phyloP scores from a whole-genome alignment of 257 asterid species.

The Solanum medicagineum region DNA sequence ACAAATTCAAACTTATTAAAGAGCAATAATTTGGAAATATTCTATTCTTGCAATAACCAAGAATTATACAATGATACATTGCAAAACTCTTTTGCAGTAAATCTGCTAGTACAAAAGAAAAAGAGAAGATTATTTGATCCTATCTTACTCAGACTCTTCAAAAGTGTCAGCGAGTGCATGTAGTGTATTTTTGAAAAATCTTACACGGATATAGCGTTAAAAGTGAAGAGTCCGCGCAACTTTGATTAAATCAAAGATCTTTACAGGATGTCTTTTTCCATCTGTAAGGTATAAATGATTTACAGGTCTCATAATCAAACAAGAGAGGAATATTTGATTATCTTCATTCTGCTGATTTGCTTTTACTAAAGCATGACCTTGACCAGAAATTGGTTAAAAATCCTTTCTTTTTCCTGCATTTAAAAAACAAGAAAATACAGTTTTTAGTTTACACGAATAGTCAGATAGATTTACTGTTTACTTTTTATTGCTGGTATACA shows the following conservation, averaged over 20 bases:
- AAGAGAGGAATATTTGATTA: not conserved
- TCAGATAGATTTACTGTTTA: not conserved
- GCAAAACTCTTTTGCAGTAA: not conserved
- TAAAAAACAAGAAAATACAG: not conserved
- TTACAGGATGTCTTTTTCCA: not conserved
- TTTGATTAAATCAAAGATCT: not conserved
- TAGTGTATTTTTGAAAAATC: too few relatives aligned
- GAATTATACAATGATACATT: not conserved
- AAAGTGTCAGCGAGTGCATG: too few relatives aligned
- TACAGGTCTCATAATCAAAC: not conserved
- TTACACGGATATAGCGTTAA: too few relatives aligned
- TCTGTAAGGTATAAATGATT: not conserved
- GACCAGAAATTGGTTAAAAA: constrained; percentile 21
- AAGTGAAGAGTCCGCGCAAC: too few relatives aligned
- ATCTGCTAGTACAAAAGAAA: not conserved
- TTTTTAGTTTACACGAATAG: not conserved
- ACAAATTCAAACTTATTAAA: not conserved
- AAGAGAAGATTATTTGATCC: not conserved
- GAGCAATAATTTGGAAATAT: too few relatives aligned
- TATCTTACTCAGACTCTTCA: too few relatives aligned
- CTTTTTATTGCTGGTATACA: not conserved
- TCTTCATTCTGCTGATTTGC: constrained; percentile 14
- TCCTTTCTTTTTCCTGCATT: constrained; percentile 41
- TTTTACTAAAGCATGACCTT: constrained; percentile 16
- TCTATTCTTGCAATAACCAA: not conserved